phyloP scores from a whole-genome alignment of 164 flowering plant species.

The Piper longum region DNA sequence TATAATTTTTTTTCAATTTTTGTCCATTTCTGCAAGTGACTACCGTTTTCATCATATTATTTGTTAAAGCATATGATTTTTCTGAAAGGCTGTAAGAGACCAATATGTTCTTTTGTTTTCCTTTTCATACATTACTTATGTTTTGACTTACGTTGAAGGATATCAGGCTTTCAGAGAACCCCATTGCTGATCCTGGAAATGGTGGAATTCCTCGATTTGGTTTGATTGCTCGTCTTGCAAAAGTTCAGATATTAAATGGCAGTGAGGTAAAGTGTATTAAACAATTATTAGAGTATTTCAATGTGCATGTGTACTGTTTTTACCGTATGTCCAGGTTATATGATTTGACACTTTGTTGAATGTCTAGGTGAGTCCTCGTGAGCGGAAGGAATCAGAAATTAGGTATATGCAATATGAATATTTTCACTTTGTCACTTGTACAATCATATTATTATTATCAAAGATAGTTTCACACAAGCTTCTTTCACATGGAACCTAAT shows the following conservation, averaged over 20 bases:
- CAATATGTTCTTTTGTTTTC: not conserved
- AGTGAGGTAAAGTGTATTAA: constrained; percentile 60
- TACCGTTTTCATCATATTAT: not conserved
- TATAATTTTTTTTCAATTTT: no score
- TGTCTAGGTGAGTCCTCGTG: constrained; percentile 65
- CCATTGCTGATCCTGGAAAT: constrained; percentile 57
- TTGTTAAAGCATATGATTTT: not conserved
- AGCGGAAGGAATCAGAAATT: constrained; percentile 90
- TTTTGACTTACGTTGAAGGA: constrained; percentile 35
- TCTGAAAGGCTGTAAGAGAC: not conserved
- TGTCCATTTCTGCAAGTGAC: not conserved
- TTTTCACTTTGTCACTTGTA: not conserved
- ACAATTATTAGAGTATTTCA: not conserved
- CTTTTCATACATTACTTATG: not conserved
- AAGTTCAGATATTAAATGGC: constrained; percentile 70
- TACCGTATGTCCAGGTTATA: not conserved
- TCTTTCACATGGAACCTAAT: no score
- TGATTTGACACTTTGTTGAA: constrained; percentile 3
- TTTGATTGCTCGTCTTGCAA: constrained; percentile 66
- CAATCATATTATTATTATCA: no score
- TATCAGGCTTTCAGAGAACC: constrained; percentile 80
- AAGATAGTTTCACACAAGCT: no score
- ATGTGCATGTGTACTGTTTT: not conserved
- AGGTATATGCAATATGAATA: constrained; percentile 30
- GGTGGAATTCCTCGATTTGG: constrained; percentile 77